Evolutionary conservation across 129 eudicot genomes (phyloP).

Genomic region (Dittrichia graveolens): DNA sequence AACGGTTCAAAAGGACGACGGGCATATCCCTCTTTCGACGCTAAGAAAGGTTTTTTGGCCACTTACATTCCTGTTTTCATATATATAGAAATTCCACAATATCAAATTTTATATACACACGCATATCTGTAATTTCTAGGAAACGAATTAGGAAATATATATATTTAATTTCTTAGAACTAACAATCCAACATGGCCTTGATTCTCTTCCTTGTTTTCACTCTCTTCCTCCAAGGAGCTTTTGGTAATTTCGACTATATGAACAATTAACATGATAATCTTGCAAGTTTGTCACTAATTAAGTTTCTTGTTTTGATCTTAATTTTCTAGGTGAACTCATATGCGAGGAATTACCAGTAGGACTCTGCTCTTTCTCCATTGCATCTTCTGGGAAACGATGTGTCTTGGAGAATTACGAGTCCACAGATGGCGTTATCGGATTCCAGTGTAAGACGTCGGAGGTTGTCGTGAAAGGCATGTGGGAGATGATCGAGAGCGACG

Average conservation of each 20-base stretch:
- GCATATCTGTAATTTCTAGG: too few species aligned
- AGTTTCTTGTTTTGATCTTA: background rate
- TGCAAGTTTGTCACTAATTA: background rate
- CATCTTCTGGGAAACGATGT: constrained; percentile 50
- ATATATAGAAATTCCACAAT: too few species aligned
- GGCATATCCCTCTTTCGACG: too few species aligned
- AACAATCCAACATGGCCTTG: constrained; percentile 17
- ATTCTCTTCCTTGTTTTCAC: constrained; percentile 34
- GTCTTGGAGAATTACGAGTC: constrained; percentile 30
- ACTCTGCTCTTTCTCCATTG: constrained; percentile 41
- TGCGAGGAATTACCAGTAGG: constrained; percentile 45
- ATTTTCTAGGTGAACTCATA: constrained; percentile 38
- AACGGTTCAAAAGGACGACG: too few species aligned
- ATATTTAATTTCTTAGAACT: too few species aligned
- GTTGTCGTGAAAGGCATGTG: constrained; percentile 34
- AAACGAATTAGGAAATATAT: too few species aligned
- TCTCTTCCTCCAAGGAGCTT: constrained; percentile 43
- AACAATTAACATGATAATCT: too few species aligned
- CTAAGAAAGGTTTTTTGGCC: too few species aligned
- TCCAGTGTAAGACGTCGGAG: constrained; percentile 46
- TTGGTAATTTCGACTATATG: constrained; percentile 17
- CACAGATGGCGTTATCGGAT: background rate
- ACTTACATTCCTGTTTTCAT: too few species aligned
- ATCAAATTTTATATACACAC: too few species aligned
- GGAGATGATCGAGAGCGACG: constrained; percentile 45